Conservation (phyloP, 148 eudicot species). For the Camellia japonica region DNA sequence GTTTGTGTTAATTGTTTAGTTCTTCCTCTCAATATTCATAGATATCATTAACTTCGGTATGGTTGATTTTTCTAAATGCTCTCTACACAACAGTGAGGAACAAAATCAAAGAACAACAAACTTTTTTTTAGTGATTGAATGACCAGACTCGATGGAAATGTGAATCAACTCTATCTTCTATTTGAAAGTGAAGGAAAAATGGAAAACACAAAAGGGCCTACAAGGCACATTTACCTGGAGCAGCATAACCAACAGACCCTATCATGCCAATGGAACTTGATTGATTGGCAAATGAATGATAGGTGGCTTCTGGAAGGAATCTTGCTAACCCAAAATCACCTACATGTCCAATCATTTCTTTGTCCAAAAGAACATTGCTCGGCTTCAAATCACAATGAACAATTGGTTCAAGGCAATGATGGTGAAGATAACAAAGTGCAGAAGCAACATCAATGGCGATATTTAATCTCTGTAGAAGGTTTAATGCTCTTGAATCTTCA, state of each 20-base stretch:
- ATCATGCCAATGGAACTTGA: slow-evolving; percentile 16
- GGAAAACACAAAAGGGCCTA: background rate
- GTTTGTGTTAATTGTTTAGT: too few species aligned
- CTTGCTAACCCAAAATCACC: slow-evolving; percentile 37
- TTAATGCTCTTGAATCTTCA: background rate
- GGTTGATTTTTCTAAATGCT: too few species aligned
- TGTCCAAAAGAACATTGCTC: slow-evolving; percentile 22
- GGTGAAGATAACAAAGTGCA: background rate
- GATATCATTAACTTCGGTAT: too few species aligned
- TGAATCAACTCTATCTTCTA: too few species aligned
- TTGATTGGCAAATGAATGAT: background rate
- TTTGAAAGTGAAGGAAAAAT: background rate
- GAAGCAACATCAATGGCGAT: slow-evolving; percentile 3
- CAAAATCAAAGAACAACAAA: too few species aligned
- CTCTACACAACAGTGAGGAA: too few species aligned
- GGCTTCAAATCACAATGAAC: slow-evolving; percentile 13
- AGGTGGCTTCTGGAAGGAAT: background rate
- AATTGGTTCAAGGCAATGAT: background rate
- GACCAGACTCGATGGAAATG: too few species aligned
- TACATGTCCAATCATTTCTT: slow-evolving; percentile 20
- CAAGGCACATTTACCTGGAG: slow-evolving; percentile 21
- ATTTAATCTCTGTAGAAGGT: slow-evolving; percentile 18
- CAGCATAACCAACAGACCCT: slow-evolving; percentile 32
- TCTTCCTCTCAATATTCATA: too few species aligned
- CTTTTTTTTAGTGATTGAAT: too few species aligned